Evolutionary conservation across 2,329 filamentous ascomycete species (phyloP).

Genomic region (Atkinsonella texensis): DNA sequence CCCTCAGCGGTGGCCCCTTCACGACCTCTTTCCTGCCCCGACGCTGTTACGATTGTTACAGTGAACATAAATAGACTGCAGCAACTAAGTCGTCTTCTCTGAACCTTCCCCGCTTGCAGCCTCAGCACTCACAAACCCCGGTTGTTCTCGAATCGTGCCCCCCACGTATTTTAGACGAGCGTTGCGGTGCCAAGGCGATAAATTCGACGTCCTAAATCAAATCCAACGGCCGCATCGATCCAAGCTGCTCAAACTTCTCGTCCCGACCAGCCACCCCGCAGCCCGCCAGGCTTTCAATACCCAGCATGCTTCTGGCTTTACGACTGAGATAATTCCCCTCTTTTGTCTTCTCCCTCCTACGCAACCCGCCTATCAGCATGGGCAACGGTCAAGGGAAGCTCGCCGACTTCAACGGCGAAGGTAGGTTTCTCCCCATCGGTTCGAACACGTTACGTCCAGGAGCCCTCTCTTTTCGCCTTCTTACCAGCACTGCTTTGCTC

Average conservation of each 20-base stretch:
- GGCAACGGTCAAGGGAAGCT: conserved; percentile 93
- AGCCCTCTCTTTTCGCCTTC: too few relatives aligned
- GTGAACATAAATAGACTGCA: neutral
- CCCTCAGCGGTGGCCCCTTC: neutral
- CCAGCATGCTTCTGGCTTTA: conserved; percentile 15
- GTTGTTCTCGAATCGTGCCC: conserved; percentile 5
- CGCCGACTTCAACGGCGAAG: conserved; percentile 85
- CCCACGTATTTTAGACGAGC: conserved; percentile 1
- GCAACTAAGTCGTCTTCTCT: neutral
- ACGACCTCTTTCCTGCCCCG: neutral
- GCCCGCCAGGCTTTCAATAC: conserved; percentile 5
- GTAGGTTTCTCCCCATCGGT: conserved; percentile 33
- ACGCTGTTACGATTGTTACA: neutral
- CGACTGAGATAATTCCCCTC: conserved; percentile 12
- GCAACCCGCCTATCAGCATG: conserved; percentile 51
- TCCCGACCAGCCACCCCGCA: neutral
- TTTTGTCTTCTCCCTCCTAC: conserved; percentile 13
- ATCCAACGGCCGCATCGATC: neutral
- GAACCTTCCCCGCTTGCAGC: neutral
- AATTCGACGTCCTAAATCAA: neutral
- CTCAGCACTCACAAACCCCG: neutral
- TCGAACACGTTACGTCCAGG: neutral
- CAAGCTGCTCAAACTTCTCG: neutral
- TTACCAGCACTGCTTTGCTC: neutral
- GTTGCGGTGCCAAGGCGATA: neutral